Conservation (phyloP, 176 grass and related monocot genomes). For the Puya raimondii region DNA sequence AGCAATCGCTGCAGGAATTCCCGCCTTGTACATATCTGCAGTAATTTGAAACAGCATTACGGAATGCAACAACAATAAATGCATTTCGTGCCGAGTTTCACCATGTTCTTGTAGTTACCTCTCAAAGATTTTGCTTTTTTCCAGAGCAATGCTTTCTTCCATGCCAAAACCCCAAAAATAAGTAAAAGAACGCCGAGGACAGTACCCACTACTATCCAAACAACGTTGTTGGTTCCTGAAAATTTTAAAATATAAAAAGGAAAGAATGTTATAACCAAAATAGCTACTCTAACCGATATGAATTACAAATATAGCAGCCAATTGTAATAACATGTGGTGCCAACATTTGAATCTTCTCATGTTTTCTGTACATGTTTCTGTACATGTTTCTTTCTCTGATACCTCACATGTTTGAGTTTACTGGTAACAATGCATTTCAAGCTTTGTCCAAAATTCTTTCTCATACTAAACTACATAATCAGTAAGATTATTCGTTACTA, state of each 20-base stretch:
- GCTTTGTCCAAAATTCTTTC: too few relatives aligned
- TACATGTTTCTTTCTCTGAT: too few relatives aligned
- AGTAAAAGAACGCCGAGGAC: slow-evolving; percentile 38
- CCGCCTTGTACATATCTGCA: slow-evolving; percentile 45
- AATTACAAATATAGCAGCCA: too few relatives aligned
- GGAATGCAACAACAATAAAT: background rate
- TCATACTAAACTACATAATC: too few relatives aligned
- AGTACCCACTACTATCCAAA: slow-evolving; percentile 62
- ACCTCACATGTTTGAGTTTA: too few relatives aligned
- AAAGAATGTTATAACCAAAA: background rate
- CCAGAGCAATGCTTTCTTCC: slow-evolving; percentile 36
- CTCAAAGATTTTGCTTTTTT: slow-evolving; percentile 33
- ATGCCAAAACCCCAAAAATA: slow-evolving; percentile 37
- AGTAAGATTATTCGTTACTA: too few relatives aligned
- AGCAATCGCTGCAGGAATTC: slow-evolving; percentile 36
- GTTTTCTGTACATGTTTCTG: too few relatives aligned
- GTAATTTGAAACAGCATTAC: slow-evolving; percentile 1
- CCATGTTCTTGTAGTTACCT: slow-evolving; percentile 35
- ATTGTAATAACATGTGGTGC: too few relatives aligned
- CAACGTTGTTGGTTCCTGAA: slow-evolving; percentile 33
- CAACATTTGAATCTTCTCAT: too few relatives aligned
- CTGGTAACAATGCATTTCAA: too few relatives aligned
- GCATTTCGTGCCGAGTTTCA: background rate
- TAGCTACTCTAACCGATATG: too few relatives aligned
- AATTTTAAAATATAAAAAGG: slow-evolving; percentile 9